Evolutionary conservation across 768 basidiomycete genomes (phyloP).

Genomic region (Xerocomellus intermedius): DNA sequence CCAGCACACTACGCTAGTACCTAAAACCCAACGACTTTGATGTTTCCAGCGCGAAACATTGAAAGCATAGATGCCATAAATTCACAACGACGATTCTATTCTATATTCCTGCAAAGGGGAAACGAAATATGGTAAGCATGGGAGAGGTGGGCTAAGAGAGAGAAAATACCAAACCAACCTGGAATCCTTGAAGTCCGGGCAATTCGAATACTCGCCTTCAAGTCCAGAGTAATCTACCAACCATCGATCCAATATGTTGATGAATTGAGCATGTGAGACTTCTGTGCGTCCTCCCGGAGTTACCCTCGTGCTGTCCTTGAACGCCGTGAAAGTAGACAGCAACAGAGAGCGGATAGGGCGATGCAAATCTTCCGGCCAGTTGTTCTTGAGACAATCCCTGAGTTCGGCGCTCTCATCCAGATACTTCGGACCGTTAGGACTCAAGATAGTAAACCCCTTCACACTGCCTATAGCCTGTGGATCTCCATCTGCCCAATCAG

Average conservation of each 20-base stretch:
- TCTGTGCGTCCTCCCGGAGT: not conserved
- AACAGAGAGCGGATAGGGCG: not conserved
- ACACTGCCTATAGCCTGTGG: fast-evolving
- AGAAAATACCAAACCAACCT: not conserved
- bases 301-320: not conserved
- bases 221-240: not conserved
- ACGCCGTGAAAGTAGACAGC: not conserved
- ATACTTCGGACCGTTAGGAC: not conserved
- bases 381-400: not conserved
- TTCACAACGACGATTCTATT: too few relatives aligned
- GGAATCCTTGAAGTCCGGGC: not conserved
- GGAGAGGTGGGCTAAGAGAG: not conserved
- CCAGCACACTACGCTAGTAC: too few relatives aligned
- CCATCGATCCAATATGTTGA: slow-evolving; percentile 2
- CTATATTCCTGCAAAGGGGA: too few relatives aligned
- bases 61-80: too few relatives aligned
- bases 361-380: not conserved
- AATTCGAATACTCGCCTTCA: not conserved
- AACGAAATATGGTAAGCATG: too few relatives aligned
- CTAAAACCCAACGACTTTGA: too few relatives aligned
- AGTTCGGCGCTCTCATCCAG: not conserved
- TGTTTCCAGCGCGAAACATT: too few relatives aligned
- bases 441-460: not conserved
- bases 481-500: not conserved
- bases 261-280: not conserved